Evolutionary conservation across 352 stramenopile species (phyloP).

Genomic region (Plasmopara halstedii): DNA sequence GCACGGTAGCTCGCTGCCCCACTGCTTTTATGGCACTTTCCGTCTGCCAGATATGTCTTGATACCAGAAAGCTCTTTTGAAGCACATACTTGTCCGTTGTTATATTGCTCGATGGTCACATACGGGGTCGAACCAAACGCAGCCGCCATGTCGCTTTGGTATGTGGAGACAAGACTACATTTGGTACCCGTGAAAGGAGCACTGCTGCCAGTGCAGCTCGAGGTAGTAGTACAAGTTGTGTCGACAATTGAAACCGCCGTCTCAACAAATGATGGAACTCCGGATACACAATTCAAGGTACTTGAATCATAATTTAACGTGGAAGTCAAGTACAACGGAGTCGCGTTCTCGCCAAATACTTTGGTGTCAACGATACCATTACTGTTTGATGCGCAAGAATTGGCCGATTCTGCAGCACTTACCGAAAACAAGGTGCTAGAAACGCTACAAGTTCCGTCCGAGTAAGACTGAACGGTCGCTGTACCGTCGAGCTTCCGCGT

Average conservation of each 20-base stretch:
- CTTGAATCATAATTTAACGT: conserved; percentile 1
- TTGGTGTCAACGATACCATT: not conserved
- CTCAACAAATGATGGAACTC: not conserved
- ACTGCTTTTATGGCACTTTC: conserved; percentile 5
- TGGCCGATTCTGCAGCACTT: not conserved
- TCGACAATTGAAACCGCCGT: not conserved
- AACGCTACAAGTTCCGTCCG: not conserved
- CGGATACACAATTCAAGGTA: not conserved
- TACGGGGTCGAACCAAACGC: not conserved
- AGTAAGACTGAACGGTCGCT: not conserved
- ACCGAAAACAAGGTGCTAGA: not conserved
- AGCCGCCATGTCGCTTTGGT: not conserved
- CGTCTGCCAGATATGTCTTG: conserved; percentile 6
- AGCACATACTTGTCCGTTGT: not conserved
- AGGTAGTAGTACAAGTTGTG: not conserved
- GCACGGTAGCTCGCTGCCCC: conserved; percentile 1
- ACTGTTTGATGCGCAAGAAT: not conserved
- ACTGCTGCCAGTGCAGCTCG: not conserved
- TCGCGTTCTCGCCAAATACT: not conserved
- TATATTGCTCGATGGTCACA: conserved; percentile 3
- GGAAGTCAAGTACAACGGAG: not conserved
- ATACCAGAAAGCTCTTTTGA: not conserved
- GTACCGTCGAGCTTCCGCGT: not conserved
- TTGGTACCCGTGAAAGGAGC: not conserved
- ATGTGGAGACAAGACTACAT: not conserved